Percentiles rank a stretch among this genome's conserved stretches.
Conservation (phyloP, 2,329 filamentous ascomycete genomes). For the Curvularia lunata region DNA sequence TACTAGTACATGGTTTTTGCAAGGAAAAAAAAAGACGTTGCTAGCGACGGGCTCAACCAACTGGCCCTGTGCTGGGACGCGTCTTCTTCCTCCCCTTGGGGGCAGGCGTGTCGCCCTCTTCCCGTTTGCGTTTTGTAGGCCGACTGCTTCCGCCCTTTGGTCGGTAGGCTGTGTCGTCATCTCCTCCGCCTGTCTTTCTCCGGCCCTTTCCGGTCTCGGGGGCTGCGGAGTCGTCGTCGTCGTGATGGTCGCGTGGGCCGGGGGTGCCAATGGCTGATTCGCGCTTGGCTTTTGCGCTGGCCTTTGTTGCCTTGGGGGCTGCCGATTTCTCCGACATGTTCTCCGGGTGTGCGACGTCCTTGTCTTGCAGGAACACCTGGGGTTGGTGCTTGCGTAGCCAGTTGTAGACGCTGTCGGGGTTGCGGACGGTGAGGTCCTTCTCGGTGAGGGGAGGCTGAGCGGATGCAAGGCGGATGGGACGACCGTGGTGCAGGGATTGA, state of each 20-base stretch:
- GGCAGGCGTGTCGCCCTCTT: conserved; percentile 42
- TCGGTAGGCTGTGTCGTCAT: conserved; percentile 55
- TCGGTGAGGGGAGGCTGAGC: conserved; percentile 52
- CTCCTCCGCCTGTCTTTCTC: conserved; percentile 42
- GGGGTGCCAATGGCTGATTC: conserved; percentile 46
- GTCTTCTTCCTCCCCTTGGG: conserved; percentile 45
- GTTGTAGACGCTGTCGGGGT: conserved; percentile 92
- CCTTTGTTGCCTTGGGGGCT: conserved; percentile 31
- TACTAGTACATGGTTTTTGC: conserved; percentile 2
- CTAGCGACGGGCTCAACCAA: neutral
- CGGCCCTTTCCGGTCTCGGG: conserved; percentile 38
- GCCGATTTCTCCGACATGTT: conserved; percentile 45
- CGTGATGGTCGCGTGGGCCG: conserved; percentile 48
- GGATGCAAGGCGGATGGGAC: conserved; percentile 50
- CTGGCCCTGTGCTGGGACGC: conserved; percentile 33
- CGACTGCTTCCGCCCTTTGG: conserved; percentile 57
- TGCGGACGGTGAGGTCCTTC: conserved; percentile 67
- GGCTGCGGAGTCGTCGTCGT: conserved; percentile 51
- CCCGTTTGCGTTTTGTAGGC: conserved; percentile 53
- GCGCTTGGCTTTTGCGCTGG: conserved; percentile 40
- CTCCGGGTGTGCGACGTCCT: conserved; percentile 52
- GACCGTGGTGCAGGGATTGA: conserved; percentile 49
- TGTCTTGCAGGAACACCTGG: conserved; percentile 82
- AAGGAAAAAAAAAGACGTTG: neutral
- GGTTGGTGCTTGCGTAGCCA: conserved; percentile 89